phyloP scores from a whole-genome alignment of 2,329 filamentous ascomycete genomes.

The Lecanoromycetidae sp. region DNA sequence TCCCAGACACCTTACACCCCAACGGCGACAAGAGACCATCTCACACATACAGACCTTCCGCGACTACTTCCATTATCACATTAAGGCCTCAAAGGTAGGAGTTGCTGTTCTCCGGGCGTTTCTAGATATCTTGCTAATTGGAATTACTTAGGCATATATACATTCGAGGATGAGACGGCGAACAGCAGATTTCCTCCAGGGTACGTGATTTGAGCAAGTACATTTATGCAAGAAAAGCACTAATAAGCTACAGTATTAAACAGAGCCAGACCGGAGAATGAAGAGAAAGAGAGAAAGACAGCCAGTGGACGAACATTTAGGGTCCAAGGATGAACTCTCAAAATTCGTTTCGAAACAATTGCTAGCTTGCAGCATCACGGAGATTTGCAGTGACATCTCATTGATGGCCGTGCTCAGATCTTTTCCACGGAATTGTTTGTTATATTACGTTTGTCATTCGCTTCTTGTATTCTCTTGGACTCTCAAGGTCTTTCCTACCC shows the following conservation, averaged over 20 bases:
- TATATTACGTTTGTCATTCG: neutral
- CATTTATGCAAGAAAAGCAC: constrained; percentile 16
- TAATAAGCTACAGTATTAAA: constrained; percentile 62
- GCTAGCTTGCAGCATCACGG: too few species aligned
- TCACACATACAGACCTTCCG: constrained; percentile 99
- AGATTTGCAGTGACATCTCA: too few species aligned
- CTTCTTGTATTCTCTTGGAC: constrained; percentile 75
- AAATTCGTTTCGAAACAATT: too few species aligned
- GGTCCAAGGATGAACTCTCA: constrained; percentile 36
- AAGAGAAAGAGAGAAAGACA: constrained; percentile 97
- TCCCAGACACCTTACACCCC: constrained; percentile 80
- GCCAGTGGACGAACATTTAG: constrained; percentile 89
- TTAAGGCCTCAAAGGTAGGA: constrained; percentile 88
- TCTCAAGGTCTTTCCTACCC: constrained; percentile 59
- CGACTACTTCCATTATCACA: constrained; percentile 99
- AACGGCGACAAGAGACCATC: constrained; percentile 87
- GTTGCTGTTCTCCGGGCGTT: neutral
- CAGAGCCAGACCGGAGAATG: constrained; percentile 83
- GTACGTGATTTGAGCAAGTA: constrained; percentile 37
- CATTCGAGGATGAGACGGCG: constrained; percentile 96
- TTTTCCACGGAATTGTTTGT: too few species aligned
- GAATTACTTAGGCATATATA: constrained; percentile 62
- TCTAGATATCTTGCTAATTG: neutral
- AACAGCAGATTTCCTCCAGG: constrained; percentile 96
- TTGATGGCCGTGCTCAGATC: too few species aligned